Evolutionary conservation across 2,329 filamentous ascomycete genomes (phyloP).

Genomic region (Talaromyces verruculosus): DNA sequence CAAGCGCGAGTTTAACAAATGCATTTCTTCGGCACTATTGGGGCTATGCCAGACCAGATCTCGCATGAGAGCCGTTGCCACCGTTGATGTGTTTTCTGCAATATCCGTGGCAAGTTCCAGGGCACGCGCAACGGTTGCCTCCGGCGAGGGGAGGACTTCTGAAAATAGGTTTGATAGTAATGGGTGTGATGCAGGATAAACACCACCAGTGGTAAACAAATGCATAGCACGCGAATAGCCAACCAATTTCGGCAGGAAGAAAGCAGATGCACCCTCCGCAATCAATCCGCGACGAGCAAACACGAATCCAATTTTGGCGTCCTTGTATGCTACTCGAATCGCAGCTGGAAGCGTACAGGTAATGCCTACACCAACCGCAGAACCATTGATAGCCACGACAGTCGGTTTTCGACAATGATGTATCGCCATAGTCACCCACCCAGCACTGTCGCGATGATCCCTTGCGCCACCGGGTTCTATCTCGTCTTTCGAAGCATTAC

Average conservation of each 20-base stretch:
- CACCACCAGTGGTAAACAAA: conserved; percentile 61
- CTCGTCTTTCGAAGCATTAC: not conserved
- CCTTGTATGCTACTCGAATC: conserved; percentile 56
- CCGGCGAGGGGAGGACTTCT: conserved; percentile 59
- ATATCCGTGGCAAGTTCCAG: conserved; percentile 67
- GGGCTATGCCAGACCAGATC: conserved; percentile 64
- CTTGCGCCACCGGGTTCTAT: not conserved
- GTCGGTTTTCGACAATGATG: conserved; percentile 58
- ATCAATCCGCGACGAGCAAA: conserved; percentile 69
- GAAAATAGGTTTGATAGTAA: conserved; percentile 64
- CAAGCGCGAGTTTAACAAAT: conserved; percentile 61
- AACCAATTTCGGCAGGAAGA: conserved; percentile 69
- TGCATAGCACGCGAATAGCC: conserved; percentile 42
- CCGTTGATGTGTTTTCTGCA: conserved; percentile 63
- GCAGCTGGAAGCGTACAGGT: conserved; percentile 60
- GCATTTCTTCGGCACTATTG: conserved; percentile 64
- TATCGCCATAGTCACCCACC: conserved; percentile 48
- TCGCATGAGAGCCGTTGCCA: conserved; percentile 66
- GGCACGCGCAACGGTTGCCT: conserved; percentile 63
- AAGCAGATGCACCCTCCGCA: conserved; percentile 71
- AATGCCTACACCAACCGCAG: conserved; percentile 59
- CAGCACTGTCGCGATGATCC: conserved; percentile 15
- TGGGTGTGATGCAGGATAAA: conserved; percentile 53
- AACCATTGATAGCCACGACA: conserved; percentile 57
- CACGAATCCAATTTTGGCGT: conserved; percentile 71